Evolutionary conservation across 495 filamentous ascomycete species (phyloP).

Genomic region (Penicillium parvum): DNA sequence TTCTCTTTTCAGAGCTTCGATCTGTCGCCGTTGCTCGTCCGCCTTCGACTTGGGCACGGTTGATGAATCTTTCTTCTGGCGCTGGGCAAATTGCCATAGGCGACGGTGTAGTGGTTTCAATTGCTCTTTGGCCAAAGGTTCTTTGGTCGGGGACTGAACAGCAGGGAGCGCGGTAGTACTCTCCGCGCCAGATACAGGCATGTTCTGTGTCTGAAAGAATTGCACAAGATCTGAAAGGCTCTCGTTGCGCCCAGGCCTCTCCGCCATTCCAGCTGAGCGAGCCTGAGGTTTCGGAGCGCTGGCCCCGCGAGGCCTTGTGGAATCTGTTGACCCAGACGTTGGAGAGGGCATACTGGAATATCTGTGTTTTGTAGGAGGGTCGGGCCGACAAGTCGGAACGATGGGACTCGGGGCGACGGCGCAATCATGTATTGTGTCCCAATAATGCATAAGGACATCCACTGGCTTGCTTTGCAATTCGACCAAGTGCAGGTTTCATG

Average conservation of each 20-base stretch:
- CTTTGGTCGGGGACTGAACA: slow-evolving; percentile 11
- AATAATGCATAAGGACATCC: slow-evolving; percentile 35
- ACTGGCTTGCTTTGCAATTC: slow-evolving; percentile 21
- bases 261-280: slow-evolving; percentile 23
- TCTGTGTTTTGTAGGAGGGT: slow-evolving; percentile 26
- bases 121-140: slow-evolving; percentile 5
- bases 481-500: slow-evolving; percentile 12
- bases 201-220: slow-evolving; percentile 35
- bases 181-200: slow-evolving; percentile 13
- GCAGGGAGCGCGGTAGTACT: slow-evolving; percentile 21
- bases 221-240: slow-evolving; percentile 35
- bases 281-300: slow-evolving; percentile 19
- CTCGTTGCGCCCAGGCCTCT: slow-evolving; percentile 27
- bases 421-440: slow-evolving; percentile 24
- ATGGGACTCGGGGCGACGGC: slow-evolving; percentile 40
- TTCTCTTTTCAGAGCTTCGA: slow-evolving; percentile 36
- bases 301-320: slow-evolving; percentile 1
- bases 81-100: slow-evolving; percentile 36
- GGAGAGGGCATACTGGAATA: slow-evolving; percentile 30
- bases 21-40: slow-evolving; percentile 29
- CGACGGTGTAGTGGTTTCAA: slow-evolving; percentile 40
- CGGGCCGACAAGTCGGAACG: slow-evolving; percentile 37
- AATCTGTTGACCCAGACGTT: slow-evolving; percentile 9
- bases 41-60: slow-evolving; percentile 18
- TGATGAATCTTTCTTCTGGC: slow-evolving; percentile 30